Evolutionary conservation across 1,139 yeast species (phyloP).

Genomic region (Kazachstania sp.): DNA sequence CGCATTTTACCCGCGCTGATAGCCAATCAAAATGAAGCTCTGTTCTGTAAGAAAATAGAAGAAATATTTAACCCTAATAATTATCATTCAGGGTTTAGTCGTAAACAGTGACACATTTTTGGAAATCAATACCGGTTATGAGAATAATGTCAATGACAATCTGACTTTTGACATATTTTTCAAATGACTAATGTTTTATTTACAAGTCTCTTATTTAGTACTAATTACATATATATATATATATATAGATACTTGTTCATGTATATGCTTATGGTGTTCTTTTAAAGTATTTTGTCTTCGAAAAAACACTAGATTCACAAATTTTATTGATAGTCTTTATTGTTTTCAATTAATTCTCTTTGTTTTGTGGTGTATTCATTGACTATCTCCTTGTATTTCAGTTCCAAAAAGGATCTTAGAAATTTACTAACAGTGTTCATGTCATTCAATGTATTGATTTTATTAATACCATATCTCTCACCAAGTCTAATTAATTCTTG

Average conservation of each 20-base stretch:
- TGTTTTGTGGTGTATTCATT: not conserved
- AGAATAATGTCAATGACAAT: no score
- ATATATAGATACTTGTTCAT: no score
- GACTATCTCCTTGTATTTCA: not conserved
- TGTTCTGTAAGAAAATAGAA: not conserved
- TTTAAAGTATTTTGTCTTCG: no score
- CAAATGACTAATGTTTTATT: no score
- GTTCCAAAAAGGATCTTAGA: not conserved
- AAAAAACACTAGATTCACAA: no score
- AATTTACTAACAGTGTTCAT: conserved; percentile 1
- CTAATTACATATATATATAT: no score
- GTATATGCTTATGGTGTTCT: no score
- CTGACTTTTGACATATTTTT: no score
- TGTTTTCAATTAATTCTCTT: not conserved
- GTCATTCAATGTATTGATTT: not conserved
- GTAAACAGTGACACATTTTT: not conserved
- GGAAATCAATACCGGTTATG: no score
- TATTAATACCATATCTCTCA: conserved; percentile 2
- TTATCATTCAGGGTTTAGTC: not conserved
- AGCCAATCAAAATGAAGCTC: conserved; percentile 2
- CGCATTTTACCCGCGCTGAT: not conserved
- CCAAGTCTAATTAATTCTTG: conserved; percentile 2
- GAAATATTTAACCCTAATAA: not conserved
- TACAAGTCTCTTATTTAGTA: no score
- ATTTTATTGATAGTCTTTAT: not conserved